Conservation (phyloP, 495 filamentous ascomycete species). For the Neurospora sp. region DNA sequence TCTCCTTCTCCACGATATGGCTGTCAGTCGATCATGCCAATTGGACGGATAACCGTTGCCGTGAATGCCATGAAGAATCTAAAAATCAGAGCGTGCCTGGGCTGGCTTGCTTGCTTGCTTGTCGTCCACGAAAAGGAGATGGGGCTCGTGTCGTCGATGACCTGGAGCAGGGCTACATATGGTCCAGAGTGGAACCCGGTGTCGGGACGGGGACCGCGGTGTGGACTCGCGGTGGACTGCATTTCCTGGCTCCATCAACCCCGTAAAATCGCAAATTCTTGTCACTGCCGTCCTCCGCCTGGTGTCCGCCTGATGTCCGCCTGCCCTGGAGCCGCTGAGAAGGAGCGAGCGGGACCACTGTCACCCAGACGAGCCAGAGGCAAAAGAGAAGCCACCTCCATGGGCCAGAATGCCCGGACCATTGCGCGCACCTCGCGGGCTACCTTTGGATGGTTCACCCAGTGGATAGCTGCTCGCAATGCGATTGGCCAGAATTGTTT, state of each 20-base stretch:
- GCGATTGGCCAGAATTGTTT: not conserved
- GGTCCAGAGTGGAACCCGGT: not conserved
- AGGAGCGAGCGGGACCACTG: not conserved
- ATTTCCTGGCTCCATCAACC: not conserved
- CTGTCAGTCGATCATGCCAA: not conserved
- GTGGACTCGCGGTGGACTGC: not conserved
- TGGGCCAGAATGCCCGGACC: not conserved
- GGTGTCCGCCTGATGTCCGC: not conserved
- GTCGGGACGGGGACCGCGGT: not conserved
- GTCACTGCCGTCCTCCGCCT: not conserved
- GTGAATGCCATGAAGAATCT: not conserved
- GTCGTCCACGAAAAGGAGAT: not conserved
- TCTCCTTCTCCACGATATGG: not conserved
- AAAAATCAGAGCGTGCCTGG: not conserved
- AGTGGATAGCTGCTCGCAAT: not conserved
- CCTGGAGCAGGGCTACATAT: not conserved
- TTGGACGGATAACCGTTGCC: not conserved
- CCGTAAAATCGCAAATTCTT: not conserved
- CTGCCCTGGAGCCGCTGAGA: not conserved
- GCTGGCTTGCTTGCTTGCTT: not conserved
- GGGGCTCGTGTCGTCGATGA: not conserved
- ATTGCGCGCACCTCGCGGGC: not conserved
- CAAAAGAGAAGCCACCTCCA: not conserved
- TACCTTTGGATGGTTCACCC: not conserved
- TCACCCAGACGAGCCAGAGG: not conserved